These are phyloP conservation scores for Endoconidiophora laricicola DNA, from an alignment of 2,329 filamentous ascomycete species.

Conservation along the genomic window DNA sequence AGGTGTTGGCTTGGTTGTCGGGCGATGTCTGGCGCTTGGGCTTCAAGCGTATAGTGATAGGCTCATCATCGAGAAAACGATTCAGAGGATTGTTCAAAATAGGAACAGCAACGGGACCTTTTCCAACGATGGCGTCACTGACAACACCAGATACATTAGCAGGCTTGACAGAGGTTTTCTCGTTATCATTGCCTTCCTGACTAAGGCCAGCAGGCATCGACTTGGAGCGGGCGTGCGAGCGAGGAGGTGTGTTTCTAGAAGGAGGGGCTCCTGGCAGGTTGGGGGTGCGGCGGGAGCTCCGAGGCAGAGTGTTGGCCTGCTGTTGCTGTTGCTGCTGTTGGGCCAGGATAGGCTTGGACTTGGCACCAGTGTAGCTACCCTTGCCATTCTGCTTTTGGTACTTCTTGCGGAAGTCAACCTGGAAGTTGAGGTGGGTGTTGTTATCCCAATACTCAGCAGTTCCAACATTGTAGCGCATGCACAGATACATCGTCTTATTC, in stretches of 20 bases:
- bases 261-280: not conserved
- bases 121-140: constrained; percentile 27
- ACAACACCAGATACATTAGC: not conserved
- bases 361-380: constrained; percentile 27
- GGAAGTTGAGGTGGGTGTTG: constrained; percentile 74
- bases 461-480: constrained; percentile 71
- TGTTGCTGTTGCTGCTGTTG: constrained; percentile 1
- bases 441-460: constrained; percentile 92
- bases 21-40: constrained; percentile 37
- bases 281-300: constrained; percentile 41
- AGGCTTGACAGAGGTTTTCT: constrained; percentile 1
- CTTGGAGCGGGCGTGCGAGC: constrained; percentile 27
- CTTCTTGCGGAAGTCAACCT: constrained; percentile 83
- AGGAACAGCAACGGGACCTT: not conserved
- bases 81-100: constrained; percentile 4
- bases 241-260: constrained; percentile 3
- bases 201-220: constrained; percentile 45
- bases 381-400: constrained; percentile 44
- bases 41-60: constrained; percentile 50
- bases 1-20: constrained; percentile 8
- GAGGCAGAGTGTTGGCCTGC: constrained; percentile 30
- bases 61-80: constrained; percentile 41
- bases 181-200: constrained; percentile 25
- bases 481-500: constrained; percentile 82
- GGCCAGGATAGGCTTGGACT: constrained; percentile 11